These are phyloP conservation scores for Torulaspora franciscae DNA, from an alignment of 805 yeast species.

Conservation along the genomic window DNA sequence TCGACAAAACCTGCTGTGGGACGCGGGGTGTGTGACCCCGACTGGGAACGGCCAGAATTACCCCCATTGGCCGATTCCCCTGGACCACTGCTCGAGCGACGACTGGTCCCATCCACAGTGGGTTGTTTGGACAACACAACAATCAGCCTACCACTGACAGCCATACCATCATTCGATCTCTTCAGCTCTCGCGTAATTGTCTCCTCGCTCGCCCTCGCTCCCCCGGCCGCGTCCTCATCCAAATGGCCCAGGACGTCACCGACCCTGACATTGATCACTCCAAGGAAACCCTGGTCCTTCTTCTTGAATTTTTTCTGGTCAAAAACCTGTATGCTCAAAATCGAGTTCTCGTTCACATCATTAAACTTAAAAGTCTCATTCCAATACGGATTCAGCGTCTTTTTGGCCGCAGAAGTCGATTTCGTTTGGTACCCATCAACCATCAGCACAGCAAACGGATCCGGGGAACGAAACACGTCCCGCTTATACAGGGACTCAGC, in stretches of 20 bases:
- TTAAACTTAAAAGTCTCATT: conserved; percentile 82
- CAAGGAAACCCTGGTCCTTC: conserved; percentile 97
- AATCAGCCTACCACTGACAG: conserved; percentile 89
- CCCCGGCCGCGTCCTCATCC: conserved; percentile 46
- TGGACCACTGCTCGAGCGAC: conserved; percentile 11
- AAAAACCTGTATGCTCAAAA: conserved; percentile 87
- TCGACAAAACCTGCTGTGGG: conserved; percentile 32
- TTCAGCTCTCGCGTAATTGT: conserved; percentile 90
- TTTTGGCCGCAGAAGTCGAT: conserved; percentile 88
- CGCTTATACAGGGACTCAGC: conserved; percentile 94
- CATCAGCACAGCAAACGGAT: conserved; percentile 95
- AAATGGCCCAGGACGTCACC: conserved; percentile 66
- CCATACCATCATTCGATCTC: conserved; percentile 83
- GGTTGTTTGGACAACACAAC: conserved; percentile 51
- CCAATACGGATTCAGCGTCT: conserved; percentile 97
- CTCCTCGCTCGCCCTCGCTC: conserved; percentile 47
- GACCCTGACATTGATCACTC: conserved; percentile 86
- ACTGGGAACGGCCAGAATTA: conserved; percentile 6
- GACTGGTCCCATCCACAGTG: conserved; percentile 21
- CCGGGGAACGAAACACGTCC: conserved; percentile 93
- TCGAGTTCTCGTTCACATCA: conserved; percentile 70
- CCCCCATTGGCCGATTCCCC: conserved; percentile 1
- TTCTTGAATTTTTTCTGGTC: conserved; percentile 96
- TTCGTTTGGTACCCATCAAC: conserved; percentile 97
- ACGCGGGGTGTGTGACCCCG: conserved; percentile 18